Percentiles rank a stretch among this genome's conserved stretches.
These are phyloP conservation scores for Prasinococcaceae sp. DNA, from an alignment of 139 green algal species.

Conservation along the genomic window DNA sequence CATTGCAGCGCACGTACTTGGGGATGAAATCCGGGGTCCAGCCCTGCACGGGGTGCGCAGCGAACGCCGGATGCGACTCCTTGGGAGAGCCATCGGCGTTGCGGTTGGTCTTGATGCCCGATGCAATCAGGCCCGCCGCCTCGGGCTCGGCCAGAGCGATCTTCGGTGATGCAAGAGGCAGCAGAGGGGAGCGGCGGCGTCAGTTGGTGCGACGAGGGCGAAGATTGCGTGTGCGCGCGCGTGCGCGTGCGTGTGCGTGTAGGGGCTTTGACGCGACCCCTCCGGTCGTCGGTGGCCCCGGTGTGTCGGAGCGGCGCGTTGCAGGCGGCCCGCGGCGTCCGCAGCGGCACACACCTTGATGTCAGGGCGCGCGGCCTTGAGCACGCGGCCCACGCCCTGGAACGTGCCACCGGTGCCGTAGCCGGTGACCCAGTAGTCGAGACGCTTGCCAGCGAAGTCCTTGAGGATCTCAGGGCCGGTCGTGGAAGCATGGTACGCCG, in stretches of 20 bases:
- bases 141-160: constrained; percentile 13
- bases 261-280: too few relatives aligned
- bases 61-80: constrained; percentile 16
- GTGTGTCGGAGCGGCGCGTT: too few relatives aligned
- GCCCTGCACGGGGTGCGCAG: constrained; percentile 19
- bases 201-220: too few relatives aligned
- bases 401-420: constrained; percentile 20
- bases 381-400: constrained; percentile 1
- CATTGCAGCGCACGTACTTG: too few relatives aligned
- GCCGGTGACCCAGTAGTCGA: constrained; percentile 19
- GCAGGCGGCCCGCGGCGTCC: too few relatives aligned
- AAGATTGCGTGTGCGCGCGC: too few relatives aligned
- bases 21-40: constrained; percentile 23
- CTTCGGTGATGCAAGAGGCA: too few relatives aligned
- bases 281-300: too few relatives aligned
- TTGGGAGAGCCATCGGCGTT: background rate
- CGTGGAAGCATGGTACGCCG: constrained; percentile 8
- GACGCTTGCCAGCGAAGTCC: constrained; percentile 7
- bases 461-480: constrained; percentile 15
- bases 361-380: constrained; percentile 7
- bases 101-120: constrained; percentile 9
- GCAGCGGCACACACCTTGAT: too few relatives aligned
- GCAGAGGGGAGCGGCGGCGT: too few relatives aligned
- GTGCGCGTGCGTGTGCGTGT: too few relatives aligned
- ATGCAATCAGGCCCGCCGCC: constrained; percentile 4